Evolutionary conservation across 192 early-diverging fungal species (phyloP).

Genomic region (Geranomyces michiganensis): DNA sequence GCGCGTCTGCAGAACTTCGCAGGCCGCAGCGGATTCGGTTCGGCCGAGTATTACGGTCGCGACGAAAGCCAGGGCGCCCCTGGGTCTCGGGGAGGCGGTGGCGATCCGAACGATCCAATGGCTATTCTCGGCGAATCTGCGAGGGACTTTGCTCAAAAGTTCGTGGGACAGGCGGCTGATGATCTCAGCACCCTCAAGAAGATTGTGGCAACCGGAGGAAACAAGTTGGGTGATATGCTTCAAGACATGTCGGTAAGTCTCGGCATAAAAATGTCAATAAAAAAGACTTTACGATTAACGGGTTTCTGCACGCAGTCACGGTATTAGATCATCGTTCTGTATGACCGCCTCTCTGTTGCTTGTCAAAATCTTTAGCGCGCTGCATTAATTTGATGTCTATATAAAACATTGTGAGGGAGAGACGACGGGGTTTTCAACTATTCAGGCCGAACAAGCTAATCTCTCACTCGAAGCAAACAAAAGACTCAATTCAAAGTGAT

Average conservation of each 20-base stretch:
- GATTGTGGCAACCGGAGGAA: conserved; percentile 47
- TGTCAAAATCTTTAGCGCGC: too few relatives aligned
- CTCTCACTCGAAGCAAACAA: too few relatives aligned
- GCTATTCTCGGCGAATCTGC: conserved; percentile 35
- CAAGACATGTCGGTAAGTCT: conserved; percentile 54
- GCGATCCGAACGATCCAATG: conserved; percentile 34
- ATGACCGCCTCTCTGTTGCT: too few relatives aligned
- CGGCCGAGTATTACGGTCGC: conserved; percentile 56
- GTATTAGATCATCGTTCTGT: too few relatives aligned
- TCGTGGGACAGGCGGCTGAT: conserved; percentile 58
- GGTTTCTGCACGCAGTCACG: too few relatives aligned
- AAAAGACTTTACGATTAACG: too few relatives aligned
- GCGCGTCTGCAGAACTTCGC: conserved; percentile 51
- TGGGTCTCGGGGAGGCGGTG: background rate
- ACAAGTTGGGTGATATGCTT: conserved; percentile 51
- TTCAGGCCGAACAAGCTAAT: too few relatives aligned
- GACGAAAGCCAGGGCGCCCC: conserved; percentile 35
- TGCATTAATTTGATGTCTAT: too few relatives aligned
- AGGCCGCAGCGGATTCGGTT: conserved; percentile 60
- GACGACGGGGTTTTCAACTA: too few relatives aligned
- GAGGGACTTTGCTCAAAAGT: conserved; percentile 55
- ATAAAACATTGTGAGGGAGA: too few relatives aligned
- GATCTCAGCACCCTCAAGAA: conserved; percentile 48
- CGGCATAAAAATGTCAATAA: too few relatives aligned
- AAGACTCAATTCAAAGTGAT: too few relatives aligned